Conservation (phyloP, 2,329 filamentous ascomycete species). For the Hortaea werneckii region DNA sequence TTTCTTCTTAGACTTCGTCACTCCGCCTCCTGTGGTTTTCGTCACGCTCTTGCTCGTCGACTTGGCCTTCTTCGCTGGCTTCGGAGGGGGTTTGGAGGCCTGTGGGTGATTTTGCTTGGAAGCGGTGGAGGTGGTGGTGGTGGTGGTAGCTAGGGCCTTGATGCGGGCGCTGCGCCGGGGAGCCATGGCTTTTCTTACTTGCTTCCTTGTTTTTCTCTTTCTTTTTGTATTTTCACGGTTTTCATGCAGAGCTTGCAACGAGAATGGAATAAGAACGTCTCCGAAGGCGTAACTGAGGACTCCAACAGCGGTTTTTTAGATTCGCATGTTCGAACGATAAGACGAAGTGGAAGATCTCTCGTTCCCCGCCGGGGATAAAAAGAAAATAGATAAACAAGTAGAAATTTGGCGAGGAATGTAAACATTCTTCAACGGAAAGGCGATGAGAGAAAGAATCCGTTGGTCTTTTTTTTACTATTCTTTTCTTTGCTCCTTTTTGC, state of each 20-base stretch:
- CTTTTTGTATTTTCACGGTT: neutral
- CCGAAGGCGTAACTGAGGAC: too few species aligned
- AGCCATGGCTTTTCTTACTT: neutral
- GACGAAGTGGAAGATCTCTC: neutral
- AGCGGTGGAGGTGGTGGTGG: neutral
- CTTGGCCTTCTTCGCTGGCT: neutral
- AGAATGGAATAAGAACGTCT: too few species aligned
- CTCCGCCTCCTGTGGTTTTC: neutral
- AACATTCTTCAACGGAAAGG: too few species aligned
- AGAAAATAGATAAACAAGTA: neutral
- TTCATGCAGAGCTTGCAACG: too few species aligned
- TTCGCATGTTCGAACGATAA: neutral
- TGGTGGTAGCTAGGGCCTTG: neutral
- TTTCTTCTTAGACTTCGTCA: neutral
- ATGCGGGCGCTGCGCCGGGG: conserved; percentile 1
- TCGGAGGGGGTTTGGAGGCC: conserved; percentile 2
- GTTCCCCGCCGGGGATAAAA: neutral
- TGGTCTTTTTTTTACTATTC: too few species aligned
- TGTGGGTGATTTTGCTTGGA: neutral
- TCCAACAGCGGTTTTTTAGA: neutral
- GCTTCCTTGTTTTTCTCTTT: neutral
- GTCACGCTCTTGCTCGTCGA: neutral
- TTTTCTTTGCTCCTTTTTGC: too few species aligned
- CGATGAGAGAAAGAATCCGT: too few species aligned
- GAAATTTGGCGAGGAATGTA: too few species aligned